A percentile compares a stretch with the other conserved stretches of the same genome.
phyloP scores from a whole-genome alignment of 805 yeast genomes.

The Yarrowia hollandica region DNA sequence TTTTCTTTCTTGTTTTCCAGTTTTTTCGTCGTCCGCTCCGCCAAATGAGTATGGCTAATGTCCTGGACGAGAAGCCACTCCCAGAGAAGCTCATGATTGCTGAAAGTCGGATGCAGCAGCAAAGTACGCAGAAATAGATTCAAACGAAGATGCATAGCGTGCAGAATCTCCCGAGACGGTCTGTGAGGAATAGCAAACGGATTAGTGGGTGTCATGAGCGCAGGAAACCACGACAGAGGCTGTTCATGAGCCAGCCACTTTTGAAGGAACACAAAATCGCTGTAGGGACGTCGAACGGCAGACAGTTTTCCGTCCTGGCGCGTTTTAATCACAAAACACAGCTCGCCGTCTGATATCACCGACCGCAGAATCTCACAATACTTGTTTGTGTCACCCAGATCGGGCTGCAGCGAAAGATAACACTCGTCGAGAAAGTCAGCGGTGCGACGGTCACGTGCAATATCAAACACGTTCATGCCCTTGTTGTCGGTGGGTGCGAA shows the following conservation, averaged over 20 bases:
- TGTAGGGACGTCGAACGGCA: slow-evolving; percentile 38
- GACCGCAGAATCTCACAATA: slow-evolving; percentile 29
- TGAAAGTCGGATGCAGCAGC: slow-evolving; percentile 43
- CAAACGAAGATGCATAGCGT: slow-evolving; percentile 48
- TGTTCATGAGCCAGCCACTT: slow-evolving; percentile 41
- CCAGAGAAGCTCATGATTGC: slow-evolving; percentile 46
- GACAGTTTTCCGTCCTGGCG: slow-evolving; percentile 28
- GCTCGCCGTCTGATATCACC: slow-evolving; percentile 32
- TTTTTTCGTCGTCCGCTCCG: slow-evolving; percentile 37
- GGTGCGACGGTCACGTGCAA: slow-evolving; percentile 38
- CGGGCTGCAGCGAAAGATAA: neutral
- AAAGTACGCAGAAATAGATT: slow-evolving; percentile 53
- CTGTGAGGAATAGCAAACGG: slow-evolving; percentile 39
- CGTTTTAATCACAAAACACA: slow-evolving; percentile 35
- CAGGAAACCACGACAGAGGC: slow-evolving; percentile 45
- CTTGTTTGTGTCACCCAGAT: neutral
- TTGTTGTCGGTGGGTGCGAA: slow-evolving; percentile 40
- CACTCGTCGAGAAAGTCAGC: slow-evolving; percentile 35
- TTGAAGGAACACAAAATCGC: slow-evolving; percentile 41
- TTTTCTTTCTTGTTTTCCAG: slow-evolving; percentile 36
- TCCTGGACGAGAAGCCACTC: slow-evolving; percentile 43
- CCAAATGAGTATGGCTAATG: slow-evolving; percentile 33
- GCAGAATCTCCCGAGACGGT: slow-evolving; percentile 38
- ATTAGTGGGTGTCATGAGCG: slow-evolving; percentile 36
- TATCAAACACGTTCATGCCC: slow-evolving; percentile 41